Evolutionary conservation across 2,329 filamentous ascomycete genomes (phyloP).

Genomic region (Nannizziopsis barbatae): DNA sequence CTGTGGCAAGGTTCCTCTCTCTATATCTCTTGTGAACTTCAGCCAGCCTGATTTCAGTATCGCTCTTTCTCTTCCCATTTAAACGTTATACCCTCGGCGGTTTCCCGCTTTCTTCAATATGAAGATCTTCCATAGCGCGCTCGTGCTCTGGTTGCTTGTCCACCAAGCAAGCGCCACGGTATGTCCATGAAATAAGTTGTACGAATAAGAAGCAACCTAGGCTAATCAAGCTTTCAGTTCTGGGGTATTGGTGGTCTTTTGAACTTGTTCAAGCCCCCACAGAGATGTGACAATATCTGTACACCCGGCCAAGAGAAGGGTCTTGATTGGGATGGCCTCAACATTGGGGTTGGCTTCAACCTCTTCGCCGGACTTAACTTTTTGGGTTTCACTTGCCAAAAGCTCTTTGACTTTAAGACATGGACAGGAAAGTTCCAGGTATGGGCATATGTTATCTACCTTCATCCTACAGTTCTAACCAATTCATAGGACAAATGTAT

Average conservation of each 20-base stretch:
- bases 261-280: conserved; percentile 41
- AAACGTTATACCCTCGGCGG: background rate
- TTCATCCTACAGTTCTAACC: conserved; percentile 32
- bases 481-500: conserved; percentile 48
- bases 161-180: conserved; percentile 22
- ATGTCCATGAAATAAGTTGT: conserved; percentile 6
- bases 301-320: conserved; percentile 56
- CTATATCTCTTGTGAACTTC: background rate
- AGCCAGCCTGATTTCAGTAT: conserved; percentile 3
- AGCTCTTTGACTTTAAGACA: conserved; percentile 36
- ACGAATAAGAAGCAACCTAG: background rate
- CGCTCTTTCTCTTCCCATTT: background rate
- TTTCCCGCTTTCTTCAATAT: conserved; percentile 14
- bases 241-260: background rate
- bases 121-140: conserved; percentile 17
- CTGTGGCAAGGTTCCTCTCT: conserved; percentile 7
- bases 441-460: conserved; percentile 19
- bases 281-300: conserved; percentile 68
- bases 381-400: conserved; percentile 58
- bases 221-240: background rate
- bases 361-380: conserved; percentile 72
- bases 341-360: conserved; percentile 52
- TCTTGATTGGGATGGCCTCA: conserved; percentile 60
- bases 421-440: conserved; percentile 17
- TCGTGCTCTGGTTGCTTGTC: conserved; percentile 17